Conservation (phyloP, 139 green algal genomes). For the Desmodesmus armatus region DNA sequence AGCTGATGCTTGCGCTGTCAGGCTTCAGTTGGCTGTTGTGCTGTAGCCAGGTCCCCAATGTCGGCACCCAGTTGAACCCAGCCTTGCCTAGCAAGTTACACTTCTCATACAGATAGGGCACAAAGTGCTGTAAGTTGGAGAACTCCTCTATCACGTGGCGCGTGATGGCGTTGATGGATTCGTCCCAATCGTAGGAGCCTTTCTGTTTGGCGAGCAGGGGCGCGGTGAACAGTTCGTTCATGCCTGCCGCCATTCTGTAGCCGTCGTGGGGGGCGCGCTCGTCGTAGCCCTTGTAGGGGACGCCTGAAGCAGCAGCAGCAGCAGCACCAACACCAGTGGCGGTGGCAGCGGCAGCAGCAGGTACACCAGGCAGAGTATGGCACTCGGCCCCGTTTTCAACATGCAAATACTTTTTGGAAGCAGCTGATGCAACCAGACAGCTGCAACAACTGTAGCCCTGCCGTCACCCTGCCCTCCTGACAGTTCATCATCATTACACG, state of each 20-base stretch:
- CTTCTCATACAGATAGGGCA: slow-evolving; percentile 22
- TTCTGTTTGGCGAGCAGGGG: slow-evolving; percentile 9
- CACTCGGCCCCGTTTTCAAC: no score
- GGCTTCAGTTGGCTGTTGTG: neutral
- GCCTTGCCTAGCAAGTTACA: neutral
- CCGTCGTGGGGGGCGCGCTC: slow-evolving; percentile 24
- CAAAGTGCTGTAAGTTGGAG: slow-evolving; percentile 44
- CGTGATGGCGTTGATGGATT: slow-evolving; percentile 36
- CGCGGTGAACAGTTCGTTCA: slow-evolving; percentile 39
- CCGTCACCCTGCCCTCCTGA: no score
- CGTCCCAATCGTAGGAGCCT: neutral
- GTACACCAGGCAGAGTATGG: no score
- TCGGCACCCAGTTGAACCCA: slow-evolving; percentile 40
- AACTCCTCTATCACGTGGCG: slow-evolving; percentile 49
- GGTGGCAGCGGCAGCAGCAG: no score
- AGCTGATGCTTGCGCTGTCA: slow-evolving; percentile 14
- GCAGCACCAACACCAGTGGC: no score
- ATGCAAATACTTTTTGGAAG: no score
- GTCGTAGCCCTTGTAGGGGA: slow-evolving; percentile 38
- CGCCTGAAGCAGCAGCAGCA: no score
- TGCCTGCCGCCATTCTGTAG: neutral
- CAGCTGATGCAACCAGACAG: no score
- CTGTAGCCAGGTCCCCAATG: slow-evolving; percentile 25
- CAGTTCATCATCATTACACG: no score
- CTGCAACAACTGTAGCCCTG: no score